phyloP scores from a whole-genome alignment of 2,329 filamentous ascomycete species.

The Fusarium luffae region DNA sequence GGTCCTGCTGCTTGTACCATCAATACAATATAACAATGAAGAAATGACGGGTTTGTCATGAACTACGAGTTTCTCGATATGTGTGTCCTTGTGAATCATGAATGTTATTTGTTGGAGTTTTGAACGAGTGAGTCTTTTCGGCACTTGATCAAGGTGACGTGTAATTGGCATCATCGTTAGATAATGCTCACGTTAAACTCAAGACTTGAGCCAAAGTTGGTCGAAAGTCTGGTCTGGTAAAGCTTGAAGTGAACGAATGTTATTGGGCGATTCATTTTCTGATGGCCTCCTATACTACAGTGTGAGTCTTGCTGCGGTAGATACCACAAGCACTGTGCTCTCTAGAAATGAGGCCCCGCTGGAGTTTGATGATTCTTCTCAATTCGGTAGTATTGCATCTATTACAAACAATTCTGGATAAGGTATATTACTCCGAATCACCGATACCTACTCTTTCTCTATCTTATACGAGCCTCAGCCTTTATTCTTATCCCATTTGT shows the following conservation, averaged over 20 bases:
- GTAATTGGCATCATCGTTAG: constrained; percentile 26
- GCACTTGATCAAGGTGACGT: constrained; percentile 9
- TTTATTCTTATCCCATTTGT: background rate
- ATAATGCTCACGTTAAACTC: background rate
- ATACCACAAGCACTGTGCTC: constrained; percentile 33
- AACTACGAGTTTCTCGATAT: constrained; percentile 12
- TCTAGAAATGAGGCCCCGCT: constrained; percentile 39
- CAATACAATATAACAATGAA: constrained; percentile 40
- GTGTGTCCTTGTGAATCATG: background rate
- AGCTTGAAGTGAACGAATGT: background rate
- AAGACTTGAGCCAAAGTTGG: background rate
- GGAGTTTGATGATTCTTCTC: constrained; percentile 36
- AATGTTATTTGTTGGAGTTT: background rate
- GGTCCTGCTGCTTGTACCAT: constrained; percentile 50
- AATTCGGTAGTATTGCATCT: constrained; percentile 1
- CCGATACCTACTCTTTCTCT: background rate
- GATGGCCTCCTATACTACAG: constrained; percentile 19
- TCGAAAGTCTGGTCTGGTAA: constrained; percentile 8
- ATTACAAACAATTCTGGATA: constrained; percentile 20
- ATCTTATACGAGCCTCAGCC: too few species aligned
- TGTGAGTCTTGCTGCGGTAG: background rate
- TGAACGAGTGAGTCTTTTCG: background rate
- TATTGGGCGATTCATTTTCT: constrained; percentile 15
- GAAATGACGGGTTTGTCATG: constrained; percentile 25
- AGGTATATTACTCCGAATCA: constrained; percentile 30